Base-by-base conservation (phyloP, 1,284 basidiomycete species). In the Exobasidium cylindrosporum region DNA sequence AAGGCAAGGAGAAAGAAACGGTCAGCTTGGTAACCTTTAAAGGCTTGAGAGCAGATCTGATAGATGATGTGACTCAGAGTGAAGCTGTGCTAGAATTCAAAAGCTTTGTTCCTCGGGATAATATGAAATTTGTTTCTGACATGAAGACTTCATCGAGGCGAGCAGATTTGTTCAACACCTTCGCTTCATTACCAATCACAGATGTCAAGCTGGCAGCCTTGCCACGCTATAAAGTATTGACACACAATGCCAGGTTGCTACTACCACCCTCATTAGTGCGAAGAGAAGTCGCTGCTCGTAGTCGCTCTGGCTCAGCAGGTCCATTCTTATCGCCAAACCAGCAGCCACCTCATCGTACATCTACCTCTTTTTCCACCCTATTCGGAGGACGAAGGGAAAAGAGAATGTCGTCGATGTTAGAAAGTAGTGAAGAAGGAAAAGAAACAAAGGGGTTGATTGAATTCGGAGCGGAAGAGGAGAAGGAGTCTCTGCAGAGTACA, bases 11-110 rank as follows among this genome's bases (percentile, higher is more conserved):
- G 10, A 24, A 21, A 7, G 24, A 50, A 50, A 50, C 35, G 10
- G n/a, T n/a, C n/a, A 40, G 35, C 35, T 7, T 40, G 35, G 84
- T 92, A 4, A 91, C 90, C 0, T 82, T 92, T 29, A 92, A 90
- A 1, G 92, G 91, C 10, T 81, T 94, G 23, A 40, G 35, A 17
- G 35, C 35, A 40, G 35, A 40, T 10, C 35, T 40, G 35, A 40
- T 40, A 40, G 17, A 40, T 7, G 10, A 7, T 40, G 35, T 7
- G 17, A 7, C 17, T 17, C 35, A 40, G 17, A 10, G 10, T 10
- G 35, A 7, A 40, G 35, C 10, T 10, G 17, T 7, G 17, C 80
- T 90, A 10, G 86, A 84, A 0, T 83, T 90, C 62, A 85, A 86
- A 35, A 88, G 89, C 7, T 85, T 87, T 1, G 72, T 92, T 7